phyloP scores from a whole-genome alignment of 805 yeast species.

The Candida glaebosa region DNA sequence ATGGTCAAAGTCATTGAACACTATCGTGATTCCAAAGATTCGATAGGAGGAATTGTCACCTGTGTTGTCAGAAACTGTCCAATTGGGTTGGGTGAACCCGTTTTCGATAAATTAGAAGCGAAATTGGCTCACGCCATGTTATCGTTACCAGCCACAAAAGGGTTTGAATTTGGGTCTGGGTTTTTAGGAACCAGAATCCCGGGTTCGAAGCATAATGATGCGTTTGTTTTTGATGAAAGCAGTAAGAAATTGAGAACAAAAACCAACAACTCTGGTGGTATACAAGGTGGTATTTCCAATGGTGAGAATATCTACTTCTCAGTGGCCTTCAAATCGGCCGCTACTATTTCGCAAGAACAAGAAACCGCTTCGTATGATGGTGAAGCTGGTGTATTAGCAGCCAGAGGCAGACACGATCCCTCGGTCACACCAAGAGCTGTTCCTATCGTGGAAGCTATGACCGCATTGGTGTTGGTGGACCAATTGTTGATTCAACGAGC shows the following conservation, averaged over 20 bases:
- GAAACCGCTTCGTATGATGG: conserved; percentile 87
- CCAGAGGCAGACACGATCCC: conserved; percentile 98
- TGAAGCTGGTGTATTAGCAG: conserved; percentile 79
- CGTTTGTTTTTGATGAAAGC: conserved; percentile 62
- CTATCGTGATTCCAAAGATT: conserved; percentile 81
- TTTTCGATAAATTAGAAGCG: conserved; percentile 95
- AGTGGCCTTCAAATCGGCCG: conserved; percentile 97
- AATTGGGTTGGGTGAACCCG: conserved; percentile 96
- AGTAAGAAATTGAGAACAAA: conserved; percentile 70
- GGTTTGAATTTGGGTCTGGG: conserved; percentile 97
- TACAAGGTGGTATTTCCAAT: conserved; percentile 96
- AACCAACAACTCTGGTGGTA: conserved; percentile 94
- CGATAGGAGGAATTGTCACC: conserved; percentile 97
- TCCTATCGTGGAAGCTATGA: conserved; percentile 97
- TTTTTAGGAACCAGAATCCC: conserved; percentile 85
- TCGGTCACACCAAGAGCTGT: conserved; percentile 98
- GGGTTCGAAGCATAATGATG: conserved; percentile 93
- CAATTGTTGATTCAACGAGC: conserved; percentile 80
- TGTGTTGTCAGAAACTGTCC: conserved; percentile 95
- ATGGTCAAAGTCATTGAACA: conserved; percentile 88
- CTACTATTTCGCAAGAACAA: conserved; percentile 94
- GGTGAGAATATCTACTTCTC: conserved; percentile 94
- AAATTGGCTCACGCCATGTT: conserved; percentile 95
- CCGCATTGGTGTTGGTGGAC: conserved; percentile 91
- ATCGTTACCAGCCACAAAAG: conserved; percentile 96